phyloP scores from a whole-genome alignment of 2,329 filamentous ascomycete species.

The Cryphonectria carpinicola region DNA sequence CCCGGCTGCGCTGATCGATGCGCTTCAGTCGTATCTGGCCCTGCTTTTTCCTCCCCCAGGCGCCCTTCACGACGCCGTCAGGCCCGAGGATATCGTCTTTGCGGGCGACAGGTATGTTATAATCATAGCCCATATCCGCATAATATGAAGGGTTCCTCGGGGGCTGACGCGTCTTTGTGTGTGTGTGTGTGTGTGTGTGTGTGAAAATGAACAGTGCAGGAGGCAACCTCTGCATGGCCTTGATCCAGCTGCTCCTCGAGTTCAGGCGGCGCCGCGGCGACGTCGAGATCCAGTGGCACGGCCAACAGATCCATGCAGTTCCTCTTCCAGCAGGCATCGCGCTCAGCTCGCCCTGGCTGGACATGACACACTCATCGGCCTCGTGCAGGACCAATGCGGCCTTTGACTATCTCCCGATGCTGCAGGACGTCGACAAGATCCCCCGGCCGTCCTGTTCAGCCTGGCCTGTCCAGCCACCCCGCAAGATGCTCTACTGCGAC shows the following conservation, averaged over 20 bases:
- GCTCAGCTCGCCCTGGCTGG: constrained; percentile 70
- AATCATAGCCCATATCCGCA: neutral
- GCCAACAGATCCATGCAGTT: constrained; percentile 54
- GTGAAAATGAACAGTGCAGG: constrained; percentile 61
- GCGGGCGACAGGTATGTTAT: constrained; percentile 67
- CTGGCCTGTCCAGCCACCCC: constrained; percentile 62
- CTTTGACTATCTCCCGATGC: constrained; percentile 68
- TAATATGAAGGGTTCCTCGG: too few species aligned
- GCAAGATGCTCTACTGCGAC: constrained; percentile 57
- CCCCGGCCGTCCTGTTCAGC: constrained; percentile 50
- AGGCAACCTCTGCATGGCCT: constrained; percentile 68
- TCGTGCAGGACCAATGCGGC: constrained; percentile 54
- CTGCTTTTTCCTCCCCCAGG: constrained; percentile 72
- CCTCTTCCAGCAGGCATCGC: constrained; percentile 70
- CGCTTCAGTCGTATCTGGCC: constrained; percentile 71
- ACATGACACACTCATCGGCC: constrained; percentile 67
- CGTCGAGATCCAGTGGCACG: constrained; percentile 62
- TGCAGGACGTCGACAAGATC: constrained; percentile 35
- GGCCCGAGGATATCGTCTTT: constrained; percentile 69
- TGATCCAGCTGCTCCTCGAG: constrained; percentile 72
- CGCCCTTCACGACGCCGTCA: constrained; percentile 68
- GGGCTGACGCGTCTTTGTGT: neutral
- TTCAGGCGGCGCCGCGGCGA: constrained; percentile 51
- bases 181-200: neutral
- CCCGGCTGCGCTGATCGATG: constrained; percentile 74